Evolutionary conservation across 2,329 filamentous ascomycete species (phyloP).

Genomic region (Fusarium avenaceum): DNA sequence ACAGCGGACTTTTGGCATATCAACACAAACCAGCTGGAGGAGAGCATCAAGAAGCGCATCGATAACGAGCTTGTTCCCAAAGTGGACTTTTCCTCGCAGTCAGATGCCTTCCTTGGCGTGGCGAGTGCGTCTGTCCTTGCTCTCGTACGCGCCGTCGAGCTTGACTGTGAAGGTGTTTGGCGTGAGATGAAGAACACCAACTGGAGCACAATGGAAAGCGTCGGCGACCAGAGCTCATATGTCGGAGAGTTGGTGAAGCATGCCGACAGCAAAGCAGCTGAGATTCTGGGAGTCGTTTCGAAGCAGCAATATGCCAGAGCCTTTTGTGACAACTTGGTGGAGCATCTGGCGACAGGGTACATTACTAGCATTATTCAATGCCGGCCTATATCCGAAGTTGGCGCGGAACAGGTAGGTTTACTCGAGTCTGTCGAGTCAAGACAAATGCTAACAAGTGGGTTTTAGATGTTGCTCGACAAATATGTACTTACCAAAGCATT

Average conservation of each 20-base stretch:
- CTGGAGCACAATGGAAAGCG: slow-evolving; percentile 93
- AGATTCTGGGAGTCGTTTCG: slow-evolving; percentile 81
- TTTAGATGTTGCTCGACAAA: slow-evolving; percentile 92
- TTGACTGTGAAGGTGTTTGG: slow-evolving; percentile 88
- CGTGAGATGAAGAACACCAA: slow-evolving; percentile 97
- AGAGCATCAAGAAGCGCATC: slow-evolving; percentile 92
- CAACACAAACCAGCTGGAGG: slow-evolving; percentile 92
- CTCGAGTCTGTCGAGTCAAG: neutral
- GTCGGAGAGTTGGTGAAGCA: slow-evolving; percentile 83
- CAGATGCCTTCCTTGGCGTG: slow-evolving; percentile 95
- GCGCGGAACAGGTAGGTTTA: slow-evolving; percentile 82
- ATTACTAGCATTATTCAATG: slow-evolving; percentile 88
- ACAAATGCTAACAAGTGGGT: slow-evolving; percentile 42
- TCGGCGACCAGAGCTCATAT: slow-evolving; percentile 94
- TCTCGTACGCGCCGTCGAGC: slow-evolving; percentile 85
- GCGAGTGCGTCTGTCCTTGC: slow-evolving; percentile 88
- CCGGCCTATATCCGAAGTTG: slow-evolving; percentile 90
- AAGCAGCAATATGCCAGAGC: slow-evolving; percentile 96
- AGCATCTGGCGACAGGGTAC: slow-evolving; percentile 83
- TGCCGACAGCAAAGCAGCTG: slow-evolving; percentile 77
- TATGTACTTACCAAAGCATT: slow-evolving; percentile 89
- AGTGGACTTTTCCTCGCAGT: slow-evolving; percentile 92
- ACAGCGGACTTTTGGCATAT: slow-evolving; percentile 98
- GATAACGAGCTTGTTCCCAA: slow-evolving; percentile 80
- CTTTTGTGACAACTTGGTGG: slow-evolving; percentile 96